Evolutionary conservation across 2,329 filamentous ascomycete species (phyloP).

Genomic region (Knufia petricola): DNA sequence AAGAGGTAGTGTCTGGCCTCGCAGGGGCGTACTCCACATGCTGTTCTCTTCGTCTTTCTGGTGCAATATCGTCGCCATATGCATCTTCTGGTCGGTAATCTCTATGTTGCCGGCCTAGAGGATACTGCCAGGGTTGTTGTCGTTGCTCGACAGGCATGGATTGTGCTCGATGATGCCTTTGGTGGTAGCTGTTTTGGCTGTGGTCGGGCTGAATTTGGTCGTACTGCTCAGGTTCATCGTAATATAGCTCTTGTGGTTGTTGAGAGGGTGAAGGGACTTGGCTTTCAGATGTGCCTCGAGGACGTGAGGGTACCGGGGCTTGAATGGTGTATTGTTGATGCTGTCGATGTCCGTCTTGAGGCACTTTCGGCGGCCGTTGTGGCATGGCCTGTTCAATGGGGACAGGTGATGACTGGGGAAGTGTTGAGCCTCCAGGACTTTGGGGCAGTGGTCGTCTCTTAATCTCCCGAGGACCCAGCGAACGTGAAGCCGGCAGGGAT

Average conservation of each 20-base stretch:
- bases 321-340: constrained; percentile 4
- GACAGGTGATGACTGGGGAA: constrained; percentile 20
- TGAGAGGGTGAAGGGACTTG: background rate
- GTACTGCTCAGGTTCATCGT: background rate
- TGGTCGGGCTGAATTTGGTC: constrained; percentile 1
- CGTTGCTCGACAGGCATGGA: constrained; percentile 42
- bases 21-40: background rate
- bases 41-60: constrained; percentile 28
- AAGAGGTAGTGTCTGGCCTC: background rate
- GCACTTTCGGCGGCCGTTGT: constrained; percentile 15
- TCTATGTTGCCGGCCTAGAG: constrained; percentile 24
- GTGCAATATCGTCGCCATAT: constrained; percentile 46
- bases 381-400: constrained; percentile 6
- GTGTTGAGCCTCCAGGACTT: constrained; percentile 52
- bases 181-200: constrained; percentile 4
- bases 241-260: constrained; percentile 1
- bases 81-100: constrained; percentile 30
- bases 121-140: constrained; percentile 43
- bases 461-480: constrained; percentile 46
- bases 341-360: background rate
- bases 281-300: constrained; percentile 12
- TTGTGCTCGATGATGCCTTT: constrained; percentile 24
- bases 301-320: constrained; percentile 11
- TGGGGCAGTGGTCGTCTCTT: constrained; percentile 78
- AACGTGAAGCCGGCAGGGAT: constrained; percentile 37